phyloP scores from a whole-genome alignment of 371 early-diverging fungal genomes.

The Apophysomyces trapeziformis region DNA sequence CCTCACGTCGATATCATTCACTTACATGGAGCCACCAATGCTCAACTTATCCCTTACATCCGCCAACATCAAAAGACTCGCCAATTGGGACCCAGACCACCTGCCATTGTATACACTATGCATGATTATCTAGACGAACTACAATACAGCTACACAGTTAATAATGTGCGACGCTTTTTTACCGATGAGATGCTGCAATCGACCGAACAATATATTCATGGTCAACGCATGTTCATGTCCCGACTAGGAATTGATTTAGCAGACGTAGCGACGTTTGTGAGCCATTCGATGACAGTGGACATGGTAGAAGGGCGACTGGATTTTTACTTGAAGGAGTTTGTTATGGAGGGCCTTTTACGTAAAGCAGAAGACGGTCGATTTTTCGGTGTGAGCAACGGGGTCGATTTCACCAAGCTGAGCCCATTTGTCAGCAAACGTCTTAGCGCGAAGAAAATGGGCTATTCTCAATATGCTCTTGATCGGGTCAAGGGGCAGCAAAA shows the following conservation, averaged over 20 bases:
- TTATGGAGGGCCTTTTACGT: constrained; percentile 56
- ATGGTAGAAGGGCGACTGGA: constrained; percentile 64
- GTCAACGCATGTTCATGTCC: constrained; percentile 59
- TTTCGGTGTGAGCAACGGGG: constrained; percentile 68
- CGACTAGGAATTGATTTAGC: constrained; percentile 64
- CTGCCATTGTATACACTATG: constrained; percentile 67
- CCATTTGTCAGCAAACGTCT: constrained; percentile 57
- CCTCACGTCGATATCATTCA: constrained; percentile 62
- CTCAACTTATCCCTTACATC: constrained; percentile 55
- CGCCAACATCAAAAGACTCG: constrained; percentile 32
- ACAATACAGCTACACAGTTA: constrained; percentile 57
- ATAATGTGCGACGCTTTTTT: constrained; percentile 58
- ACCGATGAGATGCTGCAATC: constrained; percentile 18
- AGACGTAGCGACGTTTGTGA: constrained; percentile 64
- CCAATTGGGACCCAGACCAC: constrained; percentile 46
- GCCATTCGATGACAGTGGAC: constrained; percentile 60
- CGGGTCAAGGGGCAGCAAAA: constrained; percentile 23
- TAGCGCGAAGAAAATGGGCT: constrained; percentile 36
- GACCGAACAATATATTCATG: constrained; percentile 45
- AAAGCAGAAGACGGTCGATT: constrained; percentile 55
- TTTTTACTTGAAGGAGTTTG: constrained; percentile 65
- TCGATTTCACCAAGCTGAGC: constrained; percentile 56
- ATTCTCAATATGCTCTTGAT: constrained; percentile 40
- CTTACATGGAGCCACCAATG: constrained; percentile 69
- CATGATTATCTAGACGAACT: constrained; percentile 69